Evolutionary conservation across 768 basidiomycete genomes (phyloP), one percentile per base, ranked within the genome.

Genomic region (Podaxis sp.): DNA sequence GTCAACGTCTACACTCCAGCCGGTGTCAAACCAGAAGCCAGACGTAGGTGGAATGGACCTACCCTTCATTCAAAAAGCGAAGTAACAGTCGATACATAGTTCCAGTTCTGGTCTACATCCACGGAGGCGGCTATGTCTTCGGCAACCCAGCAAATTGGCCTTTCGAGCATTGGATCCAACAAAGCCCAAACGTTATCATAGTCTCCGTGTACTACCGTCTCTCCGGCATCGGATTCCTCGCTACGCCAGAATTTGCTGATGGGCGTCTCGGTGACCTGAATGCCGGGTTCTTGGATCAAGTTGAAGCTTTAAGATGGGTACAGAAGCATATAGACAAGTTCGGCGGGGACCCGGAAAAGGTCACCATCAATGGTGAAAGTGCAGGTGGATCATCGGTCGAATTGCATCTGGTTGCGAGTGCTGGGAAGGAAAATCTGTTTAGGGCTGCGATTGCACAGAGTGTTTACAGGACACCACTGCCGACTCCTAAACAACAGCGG

Each of bases 121-220:
- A 83, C 63, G 82, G 82, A 12, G 82, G 82, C 66, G 80, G 82
- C 24, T 88, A 85, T 63, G 70, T 82, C 22, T 84, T 69, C 65
- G 86, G 87, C 4, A 89, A 88, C 68, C 87, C 86, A 1, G 76
- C 75, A 1, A 86, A 83, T 69, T 89, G 84, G 85, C 86, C 87
- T 1, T 88, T 87, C 68, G 82, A 88, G 66, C 75, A 79, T 66
- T 89, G 86, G 87, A 74, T 89, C 58, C 74, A 87, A 49, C 87
- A 87, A 67, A 82, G 77, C 28, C 86, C 86, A 2, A 81, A 85
- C 60, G 81, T 88, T 24, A 80, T 89, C 46, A 76, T 87, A 58
- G 87, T 87, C 8, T 86, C 87, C 0, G 81, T 88, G 6, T 87
- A 89, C 70, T 89, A 89, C 70, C 83, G 84, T 17, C 80, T 89